phyloP scores from a whole-genome alignment of 306 rosid species.

The Quercus dentata region DNA sequence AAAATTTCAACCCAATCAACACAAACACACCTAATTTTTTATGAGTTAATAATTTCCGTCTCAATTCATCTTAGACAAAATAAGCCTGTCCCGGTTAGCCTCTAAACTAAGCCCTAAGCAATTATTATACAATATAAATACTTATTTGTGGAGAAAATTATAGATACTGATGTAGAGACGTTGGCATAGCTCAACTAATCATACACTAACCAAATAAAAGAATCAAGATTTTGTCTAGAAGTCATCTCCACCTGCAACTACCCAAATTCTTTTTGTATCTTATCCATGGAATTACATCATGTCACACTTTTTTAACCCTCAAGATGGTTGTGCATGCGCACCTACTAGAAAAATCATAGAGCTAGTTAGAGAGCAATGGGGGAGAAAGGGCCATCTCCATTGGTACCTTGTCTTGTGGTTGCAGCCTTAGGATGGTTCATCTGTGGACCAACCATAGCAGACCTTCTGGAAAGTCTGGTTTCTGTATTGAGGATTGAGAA shows the following conservation, averaged over 20 bases:
- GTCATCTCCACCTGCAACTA: constrained; percentile 19
- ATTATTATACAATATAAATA: background rate
- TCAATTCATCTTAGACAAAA: background rate
- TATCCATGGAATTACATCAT: background rate
- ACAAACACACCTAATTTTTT: background rate
- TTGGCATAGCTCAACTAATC: constrained; percentile 39
- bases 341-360: background rate
- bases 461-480: constrained; percentile 33
- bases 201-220: constrained; percentile 14
- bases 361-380: constrained; percentile 32
- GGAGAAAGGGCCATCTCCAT: constrained; percentile 66
- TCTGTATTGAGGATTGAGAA: constrained; percentile 17
- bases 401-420: constrained; percentile 56
- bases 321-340: background rate
- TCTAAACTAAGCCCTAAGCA: background rate
- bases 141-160: background rate
- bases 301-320: constrained; percentile 1
- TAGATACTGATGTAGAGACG: constrained; percentile 10
- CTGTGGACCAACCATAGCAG: constrained; percentile 36
- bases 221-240: background rate
- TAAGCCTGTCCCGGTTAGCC: constrained; percentile 7
- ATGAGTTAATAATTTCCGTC: background rate
- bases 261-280: background rate
- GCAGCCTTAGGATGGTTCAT: constrained; percentile 47
- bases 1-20: too few species aligned